Percentiles rank a stretch among this genome's conserved stretches.
phyloP scores from a whole-genome alignment of 805 yeast species.

The Candida broadrunensis region DNA sequence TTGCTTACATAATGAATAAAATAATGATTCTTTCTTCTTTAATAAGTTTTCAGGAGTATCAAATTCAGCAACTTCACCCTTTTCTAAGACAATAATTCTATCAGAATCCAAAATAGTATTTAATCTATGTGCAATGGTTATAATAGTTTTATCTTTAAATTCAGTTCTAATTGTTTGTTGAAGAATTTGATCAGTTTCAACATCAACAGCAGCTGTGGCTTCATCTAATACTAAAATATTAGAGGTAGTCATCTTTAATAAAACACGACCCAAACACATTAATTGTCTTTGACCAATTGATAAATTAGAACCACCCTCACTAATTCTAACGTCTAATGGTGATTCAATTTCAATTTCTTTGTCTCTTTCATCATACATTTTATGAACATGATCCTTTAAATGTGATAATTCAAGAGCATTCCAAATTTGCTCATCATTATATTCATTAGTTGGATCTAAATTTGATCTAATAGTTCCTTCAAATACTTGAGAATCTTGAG shows the following conservation, averaged over 20 bases:
- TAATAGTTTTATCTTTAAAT: conserved; percentile 71
- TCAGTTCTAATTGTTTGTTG: conserved; percentile 77
- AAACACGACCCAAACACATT: conserved; percentile 79
- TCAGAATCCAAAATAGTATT: conserved; percentile 83
- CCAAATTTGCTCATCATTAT: conserved; percentile 38
- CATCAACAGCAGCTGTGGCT: conserved; percentile 89
- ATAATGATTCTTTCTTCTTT: conserved; percentile 62
- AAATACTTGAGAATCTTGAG: conserved; percentile 46
- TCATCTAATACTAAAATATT: conserved; percentile 71
- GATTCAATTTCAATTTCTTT: conserved; percentile 15
- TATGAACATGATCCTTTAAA: conserved; percentile 37
- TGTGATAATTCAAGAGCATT: conserved; percentile 41
- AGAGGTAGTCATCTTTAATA: conserved; percentile 58
- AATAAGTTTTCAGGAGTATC: conserved; percentile 69
- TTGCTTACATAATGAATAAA: conserved; percentile 76
- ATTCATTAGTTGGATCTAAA: conserved; percentile 38
- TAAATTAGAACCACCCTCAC: conserved; percentile 47
- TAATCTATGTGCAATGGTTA: conserved; percentile 82
- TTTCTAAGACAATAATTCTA: conserved; percentile 69
- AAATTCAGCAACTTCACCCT: conserved; percentile 73
- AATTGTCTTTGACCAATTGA: conserved; percentile 54
- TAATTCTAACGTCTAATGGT: conserved; percentile 31
- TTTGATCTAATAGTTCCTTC: conserved; percentile 41
- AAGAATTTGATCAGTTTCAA: conserved; percentile 73
- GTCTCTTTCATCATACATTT: conserved; percentile 33